Conservation (phyloP, 768 basidiomycete species). For the Cubamyces lactineus region DNA sequence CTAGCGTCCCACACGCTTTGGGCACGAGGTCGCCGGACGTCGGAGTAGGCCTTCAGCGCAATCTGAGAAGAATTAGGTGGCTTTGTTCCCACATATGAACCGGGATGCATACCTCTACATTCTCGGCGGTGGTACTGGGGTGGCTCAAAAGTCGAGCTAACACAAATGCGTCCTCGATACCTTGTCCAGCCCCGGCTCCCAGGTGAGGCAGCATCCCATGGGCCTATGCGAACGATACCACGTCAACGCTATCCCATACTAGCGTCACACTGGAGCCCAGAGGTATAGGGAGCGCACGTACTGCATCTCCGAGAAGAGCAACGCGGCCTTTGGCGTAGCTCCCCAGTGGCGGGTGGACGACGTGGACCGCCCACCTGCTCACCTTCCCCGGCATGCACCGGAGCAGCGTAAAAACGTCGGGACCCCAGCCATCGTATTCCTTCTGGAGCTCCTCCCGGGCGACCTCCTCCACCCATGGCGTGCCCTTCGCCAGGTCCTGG, state of each 20-base stretch:
- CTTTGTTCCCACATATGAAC: neutral
- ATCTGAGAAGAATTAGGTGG: conserved; percentile 35
- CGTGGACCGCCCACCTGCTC: conserved; percentile 58
- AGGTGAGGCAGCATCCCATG: conserved; percentile 64
- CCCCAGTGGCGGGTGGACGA: conserved; percentile 47
- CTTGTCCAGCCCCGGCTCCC: conserved; percentile 62
- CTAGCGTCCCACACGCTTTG: conserved; percentile 52
- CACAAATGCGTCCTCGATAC: conserved; percentile 57
- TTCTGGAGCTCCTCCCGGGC: conserved; percentile 48
- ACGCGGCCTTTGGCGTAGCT: conserved; percentile 49
- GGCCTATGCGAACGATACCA: conserved; percentile 32
- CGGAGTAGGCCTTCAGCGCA: conserved; percentile 51
- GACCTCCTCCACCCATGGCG: conserved; percentile 45
- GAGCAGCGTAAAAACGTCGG: conserved; percentile 46
- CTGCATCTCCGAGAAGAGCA: conserved; percentile 57
- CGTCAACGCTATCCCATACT: too few relatives aligned
- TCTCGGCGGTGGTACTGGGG: conserved; percentile 41
- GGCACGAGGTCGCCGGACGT: conserved; percentile 48
- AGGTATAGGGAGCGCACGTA: conserved; percentile 4
- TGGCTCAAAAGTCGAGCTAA: conserved; percentile 50
- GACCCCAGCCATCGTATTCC: conserved; percentile 49
- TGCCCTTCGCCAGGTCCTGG: conserved; percentile 1
- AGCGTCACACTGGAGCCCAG: too few relatives aligned
- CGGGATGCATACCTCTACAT: conserved; percentile 44
- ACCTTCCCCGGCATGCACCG: conserved; percentile 44